Percentiles rank a stretch among this genome's conserved stretches.
phyloP scores from a whole-genome alignment of 805 yeast species.

The Candida awuae region DNA sequence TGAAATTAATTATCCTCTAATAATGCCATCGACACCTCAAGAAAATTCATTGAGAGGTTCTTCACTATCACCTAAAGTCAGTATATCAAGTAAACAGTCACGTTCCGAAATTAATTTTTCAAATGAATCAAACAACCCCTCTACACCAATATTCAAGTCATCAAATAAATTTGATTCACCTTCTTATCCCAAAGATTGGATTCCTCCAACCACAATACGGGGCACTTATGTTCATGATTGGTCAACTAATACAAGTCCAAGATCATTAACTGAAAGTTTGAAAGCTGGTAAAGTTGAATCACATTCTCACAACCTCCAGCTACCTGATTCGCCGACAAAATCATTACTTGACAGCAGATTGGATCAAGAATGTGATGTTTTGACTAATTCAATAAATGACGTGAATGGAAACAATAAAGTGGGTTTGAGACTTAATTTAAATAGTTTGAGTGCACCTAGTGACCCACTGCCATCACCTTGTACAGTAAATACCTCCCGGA shows the following conservation, averaged over 20 bases:
- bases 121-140: not conserved
- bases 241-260: constrained; percentile 11
- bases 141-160: not conserved
- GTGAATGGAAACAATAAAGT: not conserved
- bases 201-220: constrained; percentile 21
- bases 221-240: constrained; percentile 28
- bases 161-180: not conserved
- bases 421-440: not conserved
- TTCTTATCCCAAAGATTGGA: constrained; percentile 1
- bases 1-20: not conserved
- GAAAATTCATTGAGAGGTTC: not conserved
- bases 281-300: constrained; percentile 6
- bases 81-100: not conserved
- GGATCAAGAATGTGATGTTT: not conserved
- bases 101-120: not conserved
- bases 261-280: constrained; percentile 6
- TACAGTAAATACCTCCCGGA: not conserved
- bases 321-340: not conserved
- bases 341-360: not conserved
- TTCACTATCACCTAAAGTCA: not conserved
- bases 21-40: not conserved
- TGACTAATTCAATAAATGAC: not conserved
- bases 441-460: constrained; percentile 1
- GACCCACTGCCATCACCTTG: constrained; percentile 8
- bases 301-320: not conserved